Conservation (phyloP, 306 rosid genomes). For the Clitoria ternatea region DNA sequence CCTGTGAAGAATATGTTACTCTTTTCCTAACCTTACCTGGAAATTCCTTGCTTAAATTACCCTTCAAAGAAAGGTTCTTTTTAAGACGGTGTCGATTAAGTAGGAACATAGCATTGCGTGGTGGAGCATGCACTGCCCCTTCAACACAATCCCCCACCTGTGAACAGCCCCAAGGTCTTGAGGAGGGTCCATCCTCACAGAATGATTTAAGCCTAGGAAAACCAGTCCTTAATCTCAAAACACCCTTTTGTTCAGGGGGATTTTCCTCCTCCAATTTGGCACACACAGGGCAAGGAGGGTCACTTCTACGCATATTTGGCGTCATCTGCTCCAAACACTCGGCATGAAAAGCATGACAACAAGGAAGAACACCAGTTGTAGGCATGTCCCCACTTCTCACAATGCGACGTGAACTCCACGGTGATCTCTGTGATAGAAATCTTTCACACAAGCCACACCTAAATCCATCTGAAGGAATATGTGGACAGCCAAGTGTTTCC, state of each 20-base stretch:
- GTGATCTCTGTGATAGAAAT: constrained; percentile 73
- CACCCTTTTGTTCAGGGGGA: constrained; percentile 44
- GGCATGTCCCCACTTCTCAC: constrained; percentile 94
- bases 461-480: constrained; percentile 44
- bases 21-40: constrained; percentile 60
- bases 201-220: constrained; percentile 48
- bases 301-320: constrained; percentile 52
- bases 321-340: constrained; percentile 86
- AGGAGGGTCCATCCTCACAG: constrained; percentile 56
- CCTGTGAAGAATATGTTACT: constrained; percentile 44
- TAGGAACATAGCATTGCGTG: constrained; percentile 49
- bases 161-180: constrained; percentile 68
- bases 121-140: constrained; percentile 65
- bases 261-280: constrained; percentile 47
- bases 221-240: constrained; percentile 43
- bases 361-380: constrained; percentile 70
- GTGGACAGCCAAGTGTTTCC: constrained; percentile 35
- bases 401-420: constrained; percentile 82
- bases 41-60: constrained; percentile 55
- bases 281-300: constrained; percentile 84
- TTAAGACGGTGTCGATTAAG: constrained; percentile 62
- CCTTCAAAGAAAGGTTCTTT: constrained; percentile 59
- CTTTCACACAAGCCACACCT: constrained; percentile 77
- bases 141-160: constrained; percentile 75
- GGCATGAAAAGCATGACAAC: constrained; percentile 78